Conservation (phyloP, 2,329 filamentous ascomycete species). For the Pseudocercospora fuligena region DNA sequence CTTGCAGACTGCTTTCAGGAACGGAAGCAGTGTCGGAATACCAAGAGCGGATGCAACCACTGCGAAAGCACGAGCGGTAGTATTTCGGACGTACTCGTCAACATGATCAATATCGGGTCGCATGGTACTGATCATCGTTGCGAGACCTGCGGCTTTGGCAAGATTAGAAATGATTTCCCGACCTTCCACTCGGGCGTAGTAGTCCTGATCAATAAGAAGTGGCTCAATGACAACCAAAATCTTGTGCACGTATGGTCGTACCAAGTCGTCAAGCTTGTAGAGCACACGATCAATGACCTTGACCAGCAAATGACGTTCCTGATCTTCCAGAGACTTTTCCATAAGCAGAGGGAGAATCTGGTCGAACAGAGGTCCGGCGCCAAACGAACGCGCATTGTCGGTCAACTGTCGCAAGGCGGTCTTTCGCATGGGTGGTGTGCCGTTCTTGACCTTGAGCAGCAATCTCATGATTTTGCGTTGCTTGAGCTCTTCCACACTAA, state of each 20-base stretch:
- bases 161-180: slow-evolving; percentile 99
- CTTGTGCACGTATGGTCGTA: slow-evolving; percentile 96
- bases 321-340: slow-evolving; percentile 97
- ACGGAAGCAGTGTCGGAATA: slow-evolving; percentile 92
- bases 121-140: slow-evolving; percentile 99
- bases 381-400: slow-evolving; percentile 95
- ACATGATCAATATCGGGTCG: slow-evolving; percentile 97
- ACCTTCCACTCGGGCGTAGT: slow-evolving; percentile 97
- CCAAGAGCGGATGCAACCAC: slow-evolving; percentile 95
- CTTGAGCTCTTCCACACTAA: slow-evolving; percentile 94
- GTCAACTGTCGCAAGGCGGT: slow-evolving; percentile 96
- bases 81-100: slow-evolving; percentile 98
- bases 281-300: slow-evolving; percentile 99
- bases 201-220: slow-evolving; percentile 98
- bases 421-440: slow-evolving; percentile 97
- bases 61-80: slow-evolving; percentile 93
- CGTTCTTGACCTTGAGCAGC: slow-evolving; percentile 97
- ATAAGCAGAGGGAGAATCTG: slow-evolving; percentile 96
- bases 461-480: slow-evolving; percentile 98
- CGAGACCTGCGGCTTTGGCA: slow-evolving; percentile 92
- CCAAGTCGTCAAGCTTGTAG: slow-evolving; percentile 96
- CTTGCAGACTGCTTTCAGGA: slow-evolving; percentile 91
- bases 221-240: slow-evolving; percentile 98
- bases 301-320: slow-evolving; percentile 95
- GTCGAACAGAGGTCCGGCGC: slow-evolving; percentile 91